These are phyloP conservation scores for Pseudevernia furfuracea DNA, from an alignment of 495 filamentous ascomycete species.

Conservation along the genomic window DNA sequence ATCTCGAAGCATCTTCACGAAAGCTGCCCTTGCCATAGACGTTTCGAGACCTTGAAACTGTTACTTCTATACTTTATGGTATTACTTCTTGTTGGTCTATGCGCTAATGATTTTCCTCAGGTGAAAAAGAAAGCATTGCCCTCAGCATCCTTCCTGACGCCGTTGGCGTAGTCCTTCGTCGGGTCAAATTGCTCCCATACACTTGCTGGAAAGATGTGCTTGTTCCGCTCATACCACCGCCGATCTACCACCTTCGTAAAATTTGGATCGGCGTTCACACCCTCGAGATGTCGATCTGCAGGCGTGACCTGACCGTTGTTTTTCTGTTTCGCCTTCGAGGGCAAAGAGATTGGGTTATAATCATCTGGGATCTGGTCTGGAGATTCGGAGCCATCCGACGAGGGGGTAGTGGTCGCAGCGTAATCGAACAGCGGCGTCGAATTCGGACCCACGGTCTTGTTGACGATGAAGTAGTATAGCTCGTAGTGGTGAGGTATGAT, in stretches of 20 bases:
- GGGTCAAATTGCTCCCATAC: constrained; percentile 95
- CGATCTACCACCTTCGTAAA: constrained; percentile 94
- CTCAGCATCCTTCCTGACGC: constrained; percentile 71
- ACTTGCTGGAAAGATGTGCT: constrained; percentile 94
- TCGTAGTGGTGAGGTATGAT: constrained; percentile 97
- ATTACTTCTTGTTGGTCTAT: not conserved
- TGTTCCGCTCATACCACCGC: constrained; percentile 93
- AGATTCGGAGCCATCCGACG: constrained; percentile 23
- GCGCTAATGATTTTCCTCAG: not conserved
- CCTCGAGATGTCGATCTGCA: constrained; percentile 51
- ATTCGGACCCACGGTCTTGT: constrained; percentile 64
- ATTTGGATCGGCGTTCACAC: constrained; percentile 66
- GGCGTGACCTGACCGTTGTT: constrained; percentile 12
- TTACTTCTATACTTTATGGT: not conserved
- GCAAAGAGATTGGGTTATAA: constrained; percentile 42
- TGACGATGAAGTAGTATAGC: constrained; percentile 93
- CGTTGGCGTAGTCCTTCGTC: constrained; percentile 71
- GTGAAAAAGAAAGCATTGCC: constrained; percentile 93
- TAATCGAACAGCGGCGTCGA: constrained; percentile 74
- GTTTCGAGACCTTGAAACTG: not conserved
- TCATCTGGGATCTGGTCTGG: constrained; percentile 16
- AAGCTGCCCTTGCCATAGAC: not conserved
- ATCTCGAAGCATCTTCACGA: not conserved
- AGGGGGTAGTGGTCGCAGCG: constrained; percentile 40
- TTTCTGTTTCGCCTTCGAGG: constrained; percentile 36